phyloP scores from a whole-genome alignment of 164 flowering plant species.

The Stephania yunnanensis region DNA sequence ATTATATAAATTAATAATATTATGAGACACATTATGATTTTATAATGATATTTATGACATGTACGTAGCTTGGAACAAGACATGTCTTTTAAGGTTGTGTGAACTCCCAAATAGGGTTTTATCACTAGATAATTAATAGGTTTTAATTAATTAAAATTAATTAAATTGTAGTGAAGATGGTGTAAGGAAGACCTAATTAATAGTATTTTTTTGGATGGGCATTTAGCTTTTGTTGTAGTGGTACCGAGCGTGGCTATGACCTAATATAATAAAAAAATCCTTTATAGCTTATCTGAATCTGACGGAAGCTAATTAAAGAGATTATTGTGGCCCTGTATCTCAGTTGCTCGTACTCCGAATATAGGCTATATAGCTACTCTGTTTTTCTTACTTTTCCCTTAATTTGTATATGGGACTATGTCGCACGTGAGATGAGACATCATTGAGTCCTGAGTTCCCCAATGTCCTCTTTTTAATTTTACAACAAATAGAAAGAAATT shows the following conservation, averaged over 20 bases:
- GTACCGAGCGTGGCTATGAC: background rate
- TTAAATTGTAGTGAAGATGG: too few relatives aligned
- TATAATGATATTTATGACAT: too few relatives aligned
- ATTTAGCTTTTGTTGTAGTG: background rate
- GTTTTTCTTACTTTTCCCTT: background rate
- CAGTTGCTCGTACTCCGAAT: background rate
- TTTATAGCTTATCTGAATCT: background rate
- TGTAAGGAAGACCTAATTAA: too few relatives aligned
- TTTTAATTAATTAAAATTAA: too few relatives aligned
- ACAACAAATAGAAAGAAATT: background rate
- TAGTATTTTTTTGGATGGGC: too few relatives aligned
- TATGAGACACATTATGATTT: too few relatives aligned
- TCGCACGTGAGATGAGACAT: background rate
- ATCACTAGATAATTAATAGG: too few relatives aligned
- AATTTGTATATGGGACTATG: background rate
- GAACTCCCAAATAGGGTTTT: too few relatives aligned
- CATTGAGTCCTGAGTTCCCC: background rate
- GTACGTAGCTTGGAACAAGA: too few relatives aligned
- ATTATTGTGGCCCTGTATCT: background rate
- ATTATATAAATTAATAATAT: too few relatives aligned
- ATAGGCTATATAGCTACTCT: constrained; percentile 1
- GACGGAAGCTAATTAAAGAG: too few relatives aligned
- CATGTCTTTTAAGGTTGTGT: too few relatives aligned
- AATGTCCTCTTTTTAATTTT: background rate
- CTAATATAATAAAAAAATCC: background rate